Evolutionary conservation across 2,329 filamentous ascomycete species (phyloP), one percentile per base, ranked within the genome.

Genomic region (Penicillium sp.): DNA sequence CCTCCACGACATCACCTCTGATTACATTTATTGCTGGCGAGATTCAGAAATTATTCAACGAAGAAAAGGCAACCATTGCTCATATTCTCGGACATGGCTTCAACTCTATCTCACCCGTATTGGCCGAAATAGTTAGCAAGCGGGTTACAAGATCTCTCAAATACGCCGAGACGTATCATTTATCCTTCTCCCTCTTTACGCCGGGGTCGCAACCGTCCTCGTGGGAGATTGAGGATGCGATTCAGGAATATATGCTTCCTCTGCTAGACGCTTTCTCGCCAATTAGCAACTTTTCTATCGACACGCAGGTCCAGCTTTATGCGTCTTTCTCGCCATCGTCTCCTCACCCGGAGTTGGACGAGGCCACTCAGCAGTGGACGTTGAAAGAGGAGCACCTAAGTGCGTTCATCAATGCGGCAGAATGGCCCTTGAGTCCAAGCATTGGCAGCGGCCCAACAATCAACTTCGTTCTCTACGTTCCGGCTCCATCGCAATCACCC

Each of bases 221-320:
- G 9, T 99, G 94, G 94, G 90, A 96, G 52, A 90, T 97, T 51
- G 89, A 97, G 62, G 75, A 82, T 35, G 91, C 93, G 0, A 81
- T 97, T 9, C 81, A 87, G 23, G 82, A 89, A 62, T 93, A 96
- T 71, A 85, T 99, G 71, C 79, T 83, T 53, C 93, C 94, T 0
- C 81, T 97, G 47, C 80, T 99, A 0, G 81, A 89, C 45, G 86
- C 91, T 24, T 83, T 97, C 26, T 83, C 85, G 0, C 81, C 87
- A 0, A 95, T 97, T 62, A 94, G 92, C 77, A 93, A 95, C 70
- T 97, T 99, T 67, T 96, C 92, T 14, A 87, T 97, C 50, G 92
- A 97, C 68, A 96, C 91, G 0, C 94, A 99, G 74, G 89, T 99
- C 2, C 94, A 99, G 74, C 82, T 97, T 0, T 97, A 96, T 68